Evolutionary conservation across 768 basidiomycete species (phyloP).

Genomic region (Cyclocybe cylindracea): DNA sequence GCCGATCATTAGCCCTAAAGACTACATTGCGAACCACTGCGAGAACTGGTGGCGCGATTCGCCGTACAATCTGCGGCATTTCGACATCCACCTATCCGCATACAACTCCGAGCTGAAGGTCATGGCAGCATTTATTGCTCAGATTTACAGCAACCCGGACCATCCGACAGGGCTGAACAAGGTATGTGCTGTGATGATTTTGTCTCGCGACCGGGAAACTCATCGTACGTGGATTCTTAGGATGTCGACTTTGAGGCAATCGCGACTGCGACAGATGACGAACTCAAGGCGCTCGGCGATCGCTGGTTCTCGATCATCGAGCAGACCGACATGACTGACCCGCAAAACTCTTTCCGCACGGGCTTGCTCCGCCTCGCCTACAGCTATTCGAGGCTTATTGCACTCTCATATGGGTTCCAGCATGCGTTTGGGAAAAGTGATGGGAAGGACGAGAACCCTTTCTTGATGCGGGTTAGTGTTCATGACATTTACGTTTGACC

Average conservation of each 20-base stretch:
- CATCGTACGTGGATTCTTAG: constrained; percentile 30
- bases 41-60: constrained; percentile 73
- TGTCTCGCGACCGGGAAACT: not conserved
- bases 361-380: constrained; percentile 62
- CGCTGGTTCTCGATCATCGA: constrained; percentile 57
- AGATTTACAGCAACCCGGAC: constrained; percentile 71
- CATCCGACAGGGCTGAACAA: constrained; percentile 79
- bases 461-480: constrained; percentile 59
- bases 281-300: constrained; percentile 53
- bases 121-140: constrained; percentile 57
- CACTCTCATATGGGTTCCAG: constrained; percentile 77
- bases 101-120: constrained; percentile 77
- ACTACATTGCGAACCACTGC: constrained; percentile 75
- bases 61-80: constrained; percentile 65
- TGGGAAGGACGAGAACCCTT: constrained; percentile 59
- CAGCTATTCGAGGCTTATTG: constrained; percentile 69
- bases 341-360: constrained; percentile 59
- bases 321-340: constrained; percentile 53
- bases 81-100: constrained; percentile 79
- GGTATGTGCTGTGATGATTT: constrained; percentile 34
- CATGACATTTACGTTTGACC: not conserved
- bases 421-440: constrained; percentile 67
- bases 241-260: constrained; percentile 63
- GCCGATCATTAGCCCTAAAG: constrained; percentile 73
- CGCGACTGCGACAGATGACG: constrained; percentile 69